Percentiles rank a stretch among this genome's conserved stretches.
Conservation (phyloP, 208 protist species). For the Sergeia podlipaevii region DNA sequence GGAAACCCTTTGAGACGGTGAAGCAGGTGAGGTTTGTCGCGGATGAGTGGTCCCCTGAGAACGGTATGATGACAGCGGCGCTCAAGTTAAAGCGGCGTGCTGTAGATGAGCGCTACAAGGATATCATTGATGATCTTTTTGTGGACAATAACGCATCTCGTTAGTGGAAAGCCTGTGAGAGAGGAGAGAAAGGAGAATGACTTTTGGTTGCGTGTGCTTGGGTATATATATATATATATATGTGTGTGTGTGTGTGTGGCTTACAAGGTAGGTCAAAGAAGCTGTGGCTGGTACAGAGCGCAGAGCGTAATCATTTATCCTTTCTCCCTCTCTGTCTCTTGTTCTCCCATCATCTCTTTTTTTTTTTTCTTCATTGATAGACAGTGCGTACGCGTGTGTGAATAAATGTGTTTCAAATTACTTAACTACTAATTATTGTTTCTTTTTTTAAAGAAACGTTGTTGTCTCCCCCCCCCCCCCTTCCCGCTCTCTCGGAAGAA, state of each 20-base stretch:
- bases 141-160: slow-evolving; percentile 27
- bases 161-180: background rate
- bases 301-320: background rate
- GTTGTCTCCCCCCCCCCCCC: no score
- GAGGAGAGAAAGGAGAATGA: background rate
- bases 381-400: background rate
- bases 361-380: background rate
- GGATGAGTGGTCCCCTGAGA: slow-evolving; percentile 86
- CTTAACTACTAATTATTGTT: slow-evolving; percentile 1
- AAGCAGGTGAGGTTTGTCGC: slow-evolving; percentile 42
- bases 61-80: slow-evolving; percentile 70
- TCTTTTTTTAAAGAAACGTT: background rate
- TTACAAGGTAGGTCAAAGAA: background rate
- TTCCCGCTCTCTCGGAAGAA: no score
- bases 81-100: slow-evolving; percentile 72
- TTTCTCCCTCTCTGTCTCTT: background rate
- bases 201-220: background rate
- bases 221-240: background rate
- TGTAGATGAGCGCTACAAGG: slow-evolving; percentile 62
- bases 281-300: background rate
- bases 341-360: background rate
- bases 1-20: no score
- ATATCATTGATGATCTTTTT: slow-evolving; percentile 64
- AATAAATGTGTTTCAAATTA: background rate
- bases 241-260: background rate